Evolutionary conservation across 345 rosid species (phyloP).

Genomic region (Boechera stricta): DNA sequence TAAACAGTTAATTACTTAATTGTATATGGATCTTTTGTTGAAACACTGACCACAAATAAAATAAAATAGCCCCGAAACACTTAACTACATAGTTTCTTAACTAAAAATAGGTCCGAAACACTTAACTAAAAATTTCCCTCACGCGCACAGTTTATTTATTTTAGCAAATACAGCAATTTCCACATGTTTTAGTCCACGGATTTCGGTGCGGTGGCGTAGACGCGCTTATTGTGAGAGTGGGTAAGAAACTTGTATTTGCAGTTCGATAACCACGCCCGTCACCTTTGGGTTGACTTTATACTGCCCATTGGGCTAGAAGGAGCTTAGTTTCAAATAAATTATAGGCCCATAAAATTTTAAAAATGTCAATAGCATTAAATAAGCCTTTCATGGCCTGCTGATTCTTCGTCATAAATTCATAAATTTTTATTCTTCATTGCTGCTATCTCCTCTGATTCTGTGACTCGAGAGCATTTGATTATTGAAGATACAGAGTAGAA

Average conservation of each 20-base stretch:
- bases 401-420: neutral
- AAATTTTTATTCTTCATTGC: neutral
- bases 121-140: neutral
- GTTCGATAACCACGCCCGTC: neutral
- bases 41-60: too few relatives aligned
- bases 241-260: neutral
- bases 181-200: neutral
- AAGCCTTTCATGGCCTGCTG: neutral
- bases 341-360: neutral
- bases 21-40: neutral
- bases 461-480: neutral
- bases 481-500: neutral
- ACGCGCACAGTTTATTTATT: neutral
- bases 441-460: neutral
- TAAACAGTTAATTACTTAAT: too few relatives aligned
- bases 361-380: neutral
- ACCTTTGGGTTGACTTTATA: neutral
- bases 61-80: too few relatives aligned
- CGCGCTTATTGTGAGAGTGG: neutral
- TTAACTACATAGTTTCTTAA: too few relatives aligned
- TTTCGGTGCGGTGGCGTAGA: neutral
- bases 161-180: neutral
- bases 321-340: neutral
- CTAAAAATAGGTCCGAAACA: too few relatives aligned
- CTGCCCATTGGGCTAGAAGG: conserved; percentile 4